phyloP scores from a whole-genome alignment of 306 rosid genomes.

The Spatholobus suberectus region DNA sequence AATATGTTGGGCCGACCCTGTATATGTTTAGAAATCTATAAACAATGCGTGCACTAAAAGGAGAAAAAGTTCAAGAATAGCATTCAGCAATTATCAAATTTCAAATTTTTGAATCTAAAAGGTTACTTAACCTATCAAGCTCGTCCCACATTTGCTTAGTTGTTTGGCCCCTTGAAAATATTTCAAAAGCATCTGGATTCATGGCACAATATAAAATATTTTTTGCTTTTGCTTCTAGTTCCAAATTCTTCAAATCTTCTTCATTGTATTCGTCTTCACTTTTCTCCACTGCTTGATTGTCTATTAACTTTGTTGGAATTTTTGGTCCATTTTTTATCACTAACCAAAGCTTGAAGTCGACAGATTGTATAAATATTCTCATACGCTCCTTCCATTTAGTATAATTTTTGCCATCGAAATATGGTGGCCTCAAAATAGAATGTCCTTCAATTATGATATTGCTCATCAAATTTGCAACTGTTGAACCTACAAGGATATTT shows the following conservation, averaged over 20 bases:
- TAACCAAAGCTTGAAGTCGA: constrained; percentile 28
- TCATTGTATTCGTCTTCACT: constrained; percentile 32
- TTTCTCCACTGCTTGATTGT: background rate
- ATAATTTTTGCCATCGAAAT: background rate
- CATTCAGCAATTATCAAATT: background rate
- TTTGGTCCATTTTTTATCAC: constrained; percentile 32
- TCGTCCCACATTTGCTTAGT: constrained; percentile 37
- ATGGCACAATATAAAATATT: constrained; percentile 32
- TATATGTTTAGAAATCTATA: background rate
- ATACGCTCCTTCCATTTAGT: constrained; percentile 10
- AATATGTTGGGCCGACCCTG: no score
- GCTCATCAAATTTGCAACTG: background rate
- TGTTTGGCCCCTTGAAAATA: background rate
- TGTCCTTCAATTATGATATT: background rate
- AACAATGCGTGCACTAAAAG: background rate
- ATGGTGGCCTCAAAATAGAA: constrained; percentile 25
- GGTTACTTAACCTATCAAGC: background rate
- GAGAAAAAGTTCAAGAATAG: background rate
- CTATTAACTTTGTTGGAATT: background rate
- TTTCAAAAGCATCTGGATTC: background rate
- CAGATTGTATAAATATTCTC: background rate
- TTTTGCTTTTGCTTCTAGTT: constrained; percentile 15
- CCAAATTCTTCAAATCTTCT: constrained; percentile 9
- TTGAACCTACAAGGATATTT: background rate
- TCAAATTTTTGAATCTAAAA: background rate